A percentile compares a stretch with the other conserved stretches of the same genome.
phyloP scores from a whole-genome alignment of 2,329 filamentous ascomycete genomes.

The Tolypocladium sp. region DNA sequence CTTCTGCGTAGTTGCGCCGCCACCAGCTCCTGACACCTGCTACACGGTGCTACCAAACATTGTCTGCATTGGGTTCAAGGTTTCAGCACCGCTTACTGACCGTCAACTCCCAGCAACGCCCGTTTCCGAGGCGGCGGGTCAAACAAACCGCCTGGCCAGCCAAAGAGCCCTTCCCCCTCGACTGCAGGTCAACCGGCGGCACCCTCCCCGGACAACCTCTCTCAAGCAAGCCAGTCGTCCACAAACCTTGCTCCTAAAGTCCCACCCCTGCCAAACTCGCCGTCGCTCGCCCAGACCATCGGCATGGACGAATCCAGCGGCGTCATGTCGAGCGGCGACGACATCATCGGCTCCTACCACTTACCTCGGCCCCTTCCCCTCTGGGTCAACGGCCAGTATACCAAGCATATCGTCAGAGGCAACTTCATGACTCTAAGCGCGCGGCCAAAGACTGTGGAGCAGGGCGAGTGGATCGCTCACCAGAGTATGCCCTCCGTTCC shows the following conservation, averaged over 20 bases:
- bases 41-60: background rate
- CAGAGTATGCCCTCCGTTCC: constrained; percentile 58
- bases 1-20: too few species aligned
- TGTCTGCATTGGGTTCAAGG: background rate
- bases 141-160: constrained; percentile 39
- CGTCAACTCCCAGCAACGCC: constrained; percentile 37
- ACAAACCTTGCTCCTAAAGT: constrained; percentile 46
- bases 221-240: constrained; percentile 42
- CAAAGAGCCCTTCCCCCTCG: constrained; percentile 42
- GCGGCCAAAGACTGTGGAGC: constrained; percentile 84
- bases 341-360: constrained; percentile 50
- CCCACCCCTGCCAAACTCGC: constrained; percentile 53
- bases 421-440: constrained; percentile 96
- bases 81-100: constrained; percentile 9
- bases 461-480: constrained; percentile 92
- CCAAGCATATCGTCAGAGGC: constrained; percentile 86
- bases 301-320: constrained; percentile 55
- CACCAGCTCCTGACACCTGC: background rate
- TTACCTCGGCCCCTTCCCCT: constrained; percentile 59
- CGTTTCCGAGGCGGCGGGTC: constrained; percentile 45
- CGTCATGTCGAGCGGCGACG: constrained; percentile 38
- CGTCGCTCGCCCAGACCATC: constrained; percentile 57
- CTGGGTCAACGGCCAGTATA: constrained; percentile 67
- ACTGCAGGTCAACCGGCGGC: constrained; percentile 32
- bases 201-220: constrained; percentile 33